Evolutionary conservation across 2,329 filamentous ascomycete species (phyloP).

Genomic region (Plenodomus biglobosus): DNA sequence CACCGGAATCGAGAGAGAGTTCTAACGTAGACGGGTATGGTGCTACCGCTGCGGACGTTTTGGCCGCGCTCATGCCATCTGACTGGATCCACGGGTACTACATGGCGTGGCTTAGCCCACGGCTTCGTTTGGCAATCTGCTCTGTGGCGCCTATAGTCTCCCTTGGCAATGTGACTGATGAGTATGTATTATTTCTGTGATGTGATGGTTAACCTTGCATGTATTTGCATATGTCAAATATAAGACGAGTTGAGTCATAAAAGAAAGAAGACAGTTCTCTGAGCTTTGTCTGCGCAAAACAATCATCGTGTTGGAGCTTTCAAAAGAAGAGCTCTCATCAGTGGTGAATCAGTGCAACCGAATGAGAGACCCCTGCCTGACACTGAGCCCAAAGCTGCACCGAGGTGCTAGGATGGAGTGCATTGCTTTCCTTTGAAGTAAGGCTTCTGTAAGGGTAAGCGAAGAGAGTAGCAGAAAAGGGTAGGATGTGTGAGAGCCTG

Average conservation of each 20-base stretch:
- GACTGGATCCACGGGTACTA: constrained; percentile 4
- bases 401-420: not conserved
- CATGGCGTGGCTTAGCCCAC: not conserved
- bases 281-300: too few species aligned
- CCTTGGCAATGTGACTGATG: not conserved
- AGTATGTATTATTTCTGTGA: not conserved
- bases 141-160: constrained; percentile 5
- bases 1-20: constrained; percentile 6
- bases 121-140: constrained; percentile 1
- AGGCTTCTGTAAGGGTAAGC: not conserved
- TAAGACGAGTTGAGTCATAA: too few species aligned
- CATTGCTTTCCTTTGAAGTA: not conserved
- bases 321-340: too few species aligned
- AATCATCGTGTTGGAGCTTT: too few species aligned
- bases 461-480: not conserved
- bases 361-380: not conserved
- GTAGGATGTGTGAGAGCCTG: not conserved
- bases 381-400: not conserved
- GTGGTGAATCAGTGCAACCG: not conserved
- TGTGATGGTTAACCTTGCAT: not conserved
- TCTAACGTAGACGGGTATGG: constrained; percentile 6
- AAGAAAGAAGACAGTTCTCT: too few species aligned
- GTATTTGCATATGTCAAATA: not conserved
- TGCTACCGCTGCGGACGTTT: constrained; percentile 1
- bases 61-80: constrained; percentile 1